A percentile compares a stretch with the other conserved stretches of the same genome.
Evolutionary conservation across 495 filamentous ascomycete species (phyloP).

Genomic region (Chaetomidium leptoderma): DNA sequence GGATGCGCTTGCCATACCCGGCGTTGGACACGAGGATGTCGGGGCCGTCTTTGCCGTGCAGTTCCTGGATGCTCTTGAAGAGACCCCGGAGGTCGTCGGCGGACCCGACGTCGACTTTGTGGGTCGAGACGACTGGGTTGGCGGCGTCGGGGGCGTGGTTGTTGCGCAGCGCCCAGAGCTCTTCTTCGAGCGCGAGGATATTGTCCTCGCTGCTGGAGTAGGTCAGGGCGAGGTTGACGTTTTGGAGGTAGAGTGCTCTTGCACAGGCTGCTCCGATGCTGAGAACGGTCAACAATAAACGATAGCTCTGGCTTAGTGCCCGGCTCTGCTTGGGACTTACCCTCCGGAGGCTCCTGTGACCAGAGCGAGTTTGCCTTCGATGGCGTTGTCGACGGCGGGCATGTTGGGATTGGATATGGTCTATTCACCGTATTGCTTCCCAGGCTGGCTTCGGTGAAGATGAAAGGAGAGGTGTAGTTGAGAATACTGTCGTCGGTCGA

Average conservation of each 20-base stretch:
- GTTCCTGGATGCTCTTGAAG: conserved; percentile 47
- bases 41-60: conserved; percentile 50
- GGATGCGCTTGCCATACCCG: conserved; percentile 34
- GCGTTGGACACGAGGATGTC: conserved; percentile 59
- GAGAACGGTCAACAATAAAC: neutral
- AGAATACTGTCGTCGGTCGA: too few species aligned
- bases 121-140: conserved; percentile 39
- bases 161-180: conserved; percentile 27
- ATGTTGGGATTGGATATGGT: conserved; percentile 3
- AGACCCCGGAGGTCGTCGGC: conserved; percentile 49
- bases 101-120: conserved; percentile 54
- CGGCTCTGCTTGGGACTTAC: conserved; percentile 36
- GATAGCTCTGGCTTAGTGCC: neutral
- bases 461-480: too few species aligned
- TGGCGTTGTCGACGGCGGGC: conserved; percentile 44
- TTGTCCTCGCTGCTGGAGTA: conserved; percentile 51
- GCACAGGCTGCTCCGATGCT: conserved; percentile 62
- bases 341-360: conserved; percentile 65
- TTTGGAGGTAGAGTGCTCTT: conserved; percentile 49
- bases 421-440: too few species aligned
- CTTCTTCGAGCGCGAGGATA: conserved; percentile 43
- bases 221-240: conserved; percentile 57
- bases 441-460: too few species aligned
- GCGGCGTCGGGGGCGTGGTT: neutral
- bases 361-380: conserved; percentile 56